Percentiles rank a stretch among this genome's conserved stretches.
Conservation (phyloP, 2,329 filamentous ascomycete genomes). For the Colletotrichum brevisporum region DNA sequence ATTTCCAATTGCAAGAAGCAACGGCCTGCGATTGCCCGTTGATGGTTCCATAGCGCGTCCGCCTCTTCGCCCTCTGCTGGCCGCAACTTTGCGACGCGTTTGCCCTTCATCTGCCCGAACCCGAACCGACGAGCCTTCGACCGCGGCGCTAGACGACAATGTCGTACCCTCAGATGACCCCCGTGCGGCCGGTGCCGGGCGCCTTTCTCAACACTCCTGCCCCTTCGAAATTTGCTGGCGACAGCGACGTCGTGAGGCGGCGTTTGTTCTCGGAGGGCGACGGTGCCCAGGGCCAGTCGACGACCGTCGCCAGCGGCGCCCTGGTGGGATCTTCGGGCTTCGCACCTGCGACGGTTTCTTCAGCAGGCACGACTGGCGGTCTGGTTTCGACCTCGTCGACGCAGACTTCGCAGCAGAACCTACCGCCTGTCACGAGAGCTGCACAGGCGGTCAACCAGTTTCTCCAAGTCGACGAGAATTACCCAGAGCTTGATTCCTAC, state of each 20-base stretch:
- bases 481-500: conserved; percentile 91
- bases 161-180: conserved; percentile 72
- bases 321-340: conserved; percentile 25
- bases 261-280: conserved; percentile 61
- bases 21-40: conserved; percentile 43
- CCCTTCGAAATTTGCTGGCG: conserved; percentile 57
- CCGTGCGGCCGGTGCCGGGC: conserved; percentile 80
- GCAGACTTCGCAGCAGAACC: conserved; percentile 60
- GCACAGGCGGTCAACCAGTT: conserved; percentile 87
- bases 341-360: conserved; percentile 45
- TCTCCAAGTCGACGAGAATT: conserved; percentile 81
- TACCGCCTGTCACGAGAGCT: conserved; percentile 83
- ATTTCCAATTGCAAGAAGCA: conserved; percentile 24
- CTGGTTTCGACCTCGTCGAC: conserved; percentile 54
- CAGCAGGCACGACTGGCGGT: conserved; percentile 46
- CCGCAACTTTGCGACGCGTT: conserved; percentile 41
- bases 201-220: conserved; percentile 82
- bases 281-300: conserved; percentile 25
- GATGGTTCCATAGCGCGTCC: conserved; percentile 48
- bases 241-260: conserved; percentile 63
- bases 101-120: conserved; percentile 18
- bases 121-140: conserved; percentile 24
- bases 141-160: conserved; percentile 54
- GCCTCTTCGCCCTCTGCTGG: conserved; percentile 39
- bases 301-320: conserved; percentile 25